Percentiles rank a stretch among this genome's conserved stretches.
phyloP scores from a whole-genome alignment of 768 basidiomycete species.

The Trametopsis cervina region DNA sequence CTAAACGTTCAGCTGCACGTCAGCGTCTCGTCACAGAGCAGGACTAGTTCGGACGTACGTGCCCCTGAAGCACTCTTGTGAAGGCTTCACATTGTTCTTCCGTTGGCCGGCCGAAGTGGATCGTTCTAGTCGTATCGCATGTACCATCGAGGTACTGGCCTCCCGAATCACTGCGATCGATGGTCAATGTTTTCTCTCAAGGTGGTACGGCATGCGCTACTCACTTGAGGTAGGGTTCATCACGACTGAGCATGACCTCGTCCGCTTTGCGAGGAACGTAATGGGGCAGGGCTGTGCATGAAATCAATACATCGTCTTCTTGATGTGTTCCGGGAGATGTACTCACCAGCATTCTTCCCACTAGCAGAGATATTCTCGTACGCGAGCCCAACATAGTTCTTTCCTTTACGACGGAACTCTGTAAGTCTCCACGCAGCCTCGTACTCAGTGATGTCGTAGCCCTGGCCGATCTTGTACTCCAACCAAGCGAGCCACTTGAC shows the following conservation, averaged over 20 bases:
- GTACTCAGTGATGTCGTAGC: constrained; percentile 85
- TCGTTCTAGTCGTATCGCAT: constrained; percentile 73
- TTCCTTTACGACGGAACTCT: constrained; percentile 63
- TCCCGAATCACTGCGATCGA: constrained; percentile 71
- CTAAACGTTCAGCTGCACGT: constrained; percentile 30
- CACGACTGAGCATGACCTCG: constrained; percentile 68
- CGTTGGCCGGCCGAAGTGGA: constrained; percentile 86
- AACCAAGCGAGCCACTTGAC: constrained; percentile 89
- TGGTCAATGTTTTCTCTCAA: background rate
- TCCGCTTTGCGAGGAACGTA: constrained; percentile 70
- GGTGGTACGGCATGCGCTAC: constrained; percentile 22
- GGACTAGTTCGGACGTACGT: constrained; percentile 49
- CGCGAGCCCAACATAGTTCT: constrained; percentile 77
- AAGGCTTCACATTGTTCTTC: constrained; percentile 84
- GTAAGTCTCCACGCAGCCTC: constrained; percentile 83
- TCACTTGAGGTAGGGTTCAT: constrained; percentile 86
- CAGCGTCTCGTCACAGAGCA: constrained; percentile 10
- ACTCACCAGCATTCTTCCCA: constrained; percentile 76
- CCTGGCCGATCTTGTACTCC: constrained; percentile 67
- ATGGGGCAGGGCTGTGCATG: constrained; percentile 71
- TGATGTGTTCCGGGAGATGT: background rate
- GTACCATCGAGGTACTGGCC: constrained; percentile 89
- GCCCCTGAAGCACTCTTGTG: constrained; percentile 93
- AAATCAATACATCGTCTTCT: background rate
- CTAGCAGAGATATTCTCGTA: constrained; percentile 88